phyloP scores from a whole-genome alignment of 2,329 filamentous ascomycete genomes.

The Zymoseptoria pseudotritici region DNA sequence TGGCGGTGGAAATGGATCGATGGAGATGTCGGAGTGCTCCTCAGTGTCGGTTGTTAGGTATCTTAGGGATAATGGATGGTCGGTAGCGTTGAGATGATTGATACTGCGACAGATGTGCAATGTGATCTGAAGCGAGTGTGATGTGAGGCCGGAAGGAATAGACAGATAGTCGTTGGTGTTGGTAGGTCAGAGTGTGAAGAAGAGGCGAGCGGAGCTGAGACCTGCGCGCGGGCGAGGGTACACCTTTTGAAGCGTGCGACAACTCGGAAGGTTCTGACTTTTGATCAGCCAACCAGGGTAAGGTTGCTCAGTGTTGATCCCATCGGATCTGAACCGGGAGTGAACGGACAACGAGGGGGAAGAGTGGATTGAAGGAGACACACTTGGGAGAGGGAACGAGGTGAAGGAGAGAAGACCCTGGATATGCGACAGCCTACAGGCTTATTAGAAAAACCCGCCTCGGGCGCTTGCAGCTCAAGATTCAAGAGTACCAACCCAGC shows the following conservation, averaged over 20 bases:
- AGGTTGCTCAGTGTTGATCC: neutral
- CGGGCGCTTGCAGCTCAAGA: neutral
- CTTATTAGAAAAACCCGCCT: neutral
- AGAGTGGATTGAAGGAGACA: neutral
- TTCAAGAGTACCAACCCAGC: neutral
- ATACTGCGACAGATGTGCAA: neutral
- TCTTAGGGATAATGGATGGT: neutral
- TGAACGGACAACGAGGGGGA: constrained; percentile 1
- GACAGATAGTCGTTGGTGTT: neutral
- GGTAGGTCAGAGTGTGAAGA: neutral
- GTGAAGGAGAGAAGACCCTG: neutral
- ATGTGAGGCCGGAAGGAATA: neutral
- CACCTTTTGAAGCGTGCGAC: neutral
- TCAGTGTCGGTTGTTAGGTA: neutral
- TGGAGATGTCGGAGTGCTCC: neutral
- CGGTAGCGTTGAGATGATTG: neutral
- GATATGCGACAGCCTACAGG: neutral
- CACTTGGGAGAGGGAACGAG: neutral
- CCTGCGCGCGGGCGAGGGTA: neutral
- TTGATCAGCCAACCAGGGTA: neutral
- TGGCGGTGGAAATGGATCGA: neutral
- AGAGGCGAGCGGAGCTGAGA: constrained; percentile 1
- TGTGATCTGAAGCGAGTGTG: neutral
- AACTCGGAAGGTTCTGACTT: neutral
- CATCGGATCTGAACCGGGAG: constrained; percentile 1